phyloP scores from a whole-genome alignment of 176 grass and related monocot species.

The Avena atlantica region DNA sequence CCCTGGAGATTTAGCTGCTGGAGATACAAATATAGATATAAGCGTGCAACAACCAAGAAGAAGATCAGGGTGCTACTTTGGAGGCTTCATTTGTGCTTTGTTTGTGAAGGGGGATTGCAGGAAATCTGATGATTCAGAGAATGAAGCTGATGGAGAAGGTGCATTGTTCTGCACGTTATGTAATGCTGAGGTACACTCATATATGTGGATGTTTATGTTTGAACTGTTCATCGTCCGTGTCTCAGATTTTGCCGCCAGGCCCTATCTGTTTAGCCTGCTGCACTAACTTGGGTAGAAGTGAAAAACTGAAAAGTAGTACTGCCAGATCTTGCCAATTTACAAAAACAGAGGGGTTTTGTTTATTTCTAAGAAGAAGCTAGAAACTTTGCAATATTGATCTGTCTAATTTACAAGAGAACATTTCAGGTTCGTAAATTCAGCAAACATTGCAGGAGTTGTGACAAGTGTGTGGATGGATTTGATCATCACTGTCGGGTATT shows the following conservation, averaged over 20 bases:
- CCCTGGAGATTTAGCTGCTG: conserved; percentile 51
- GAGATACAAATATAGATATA: conserved; percentile 42
- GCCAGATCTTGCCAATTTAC: conserved; percentile 22
- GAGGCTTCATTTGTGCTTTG: conserved; percentile 69
- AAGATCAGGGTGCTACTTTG: conserved; percentile 61
- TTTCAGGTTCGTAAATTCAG: conserved; percentile 82
- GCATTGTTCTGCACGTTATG: conserved; percentile 89
- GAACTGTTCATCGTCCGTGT: neutral
- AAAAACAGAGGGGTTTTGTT: neutral
- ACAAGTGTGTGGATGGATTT: conserved; percentile 96
- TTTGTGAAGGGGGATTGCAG: conserved; percentile 84
- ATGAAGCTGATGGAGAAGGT: conserved; percentile 70
- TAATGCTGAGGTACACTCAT: conserved; percentile 69
- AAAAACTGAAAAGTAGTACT: conserved; percentile 17
- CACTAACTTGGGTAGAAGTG: conserved; percentile 28
- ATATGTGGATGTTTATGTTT: neutral
- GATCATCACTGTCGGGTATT: conserved; percentile 94
- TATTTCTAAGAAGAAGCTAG: conserved; percentile 9
- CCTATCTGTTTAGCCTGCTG: conserved; percentile 22
- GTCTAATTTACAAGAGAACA: conserved; percentile 26
- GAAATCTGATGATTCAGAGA: conserved; percentile 61
- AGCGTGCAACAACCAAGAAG: conserved; percentile 25
- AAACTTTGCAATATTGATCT: neutral
- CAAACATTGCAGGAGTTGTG: conserved; percentile 94
- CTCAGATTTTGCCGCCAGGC: conserved; percentile 15